These are phyloP conservation scores for Cutaneotrichosporon mucoides DNA, from an alignment of 1,284 basidiomycete species.

Conservation along the genomic window DNA sequence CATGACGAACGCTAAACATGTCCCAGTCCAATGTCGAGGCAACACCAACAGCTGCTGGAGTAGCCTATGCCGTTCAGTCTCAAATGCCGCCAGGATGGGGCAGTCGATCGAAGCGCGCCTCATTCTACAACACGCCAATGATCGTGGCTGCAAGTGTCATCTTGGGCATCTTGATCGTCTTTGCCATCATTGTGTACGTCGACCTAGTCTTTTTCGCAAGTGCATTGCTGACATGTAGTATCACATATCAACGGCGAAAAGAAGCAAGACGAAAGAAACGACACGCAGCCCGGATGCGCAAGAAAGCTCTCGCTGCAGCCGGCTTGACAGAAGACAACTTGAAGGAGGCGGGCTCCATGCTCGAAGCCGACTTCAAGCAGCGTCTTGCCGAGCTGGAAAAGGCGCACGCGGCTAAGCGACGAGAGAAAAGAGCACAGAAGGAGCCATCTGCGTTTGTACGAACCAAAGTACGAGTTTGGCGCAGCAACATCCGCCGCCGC, in stretches of 20 bases:
- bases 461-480: constrained; percentile 39
- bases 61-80: background rate
- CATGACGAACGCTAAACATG: background rate
- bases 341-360: constrained; percentile 21
- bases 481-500: constrained; percentile 22
- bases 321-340: constrained; percentile 34
- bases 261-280: constrained; percentile 35
- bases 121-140: constrained; percentile 44
- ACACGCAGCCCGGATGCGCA: constrained; percentile 32
- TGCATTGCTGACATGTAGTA: constrained; percentile 17
- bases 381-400: constrained; percentile 35
- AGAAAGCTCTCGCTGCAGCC: constrained; percentile 40
- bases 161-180: constrained; percentile 40
- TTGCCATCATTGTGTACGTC: constrained; percentile 37
- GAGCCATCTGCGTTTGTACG: constrained; percentile 26
- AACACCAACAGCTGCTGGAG: background rate
- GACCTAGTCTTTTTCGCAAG: too few relatives aligned
- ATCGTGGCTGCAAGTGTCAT: constrained; percentile 45
- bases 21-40: background rate
- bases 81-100: constrained; percentile 4
- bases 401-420: constrained; percentile 21
- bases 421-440: constrained; percentile 18
- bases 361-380: constrained; percentile 25
- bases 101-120: constrained; percentile 19
- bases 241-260: constrained; percentile 39